Conservation (phyloP, 345 rosid genomes). For the Eucalyptus brandiana region DNA sequence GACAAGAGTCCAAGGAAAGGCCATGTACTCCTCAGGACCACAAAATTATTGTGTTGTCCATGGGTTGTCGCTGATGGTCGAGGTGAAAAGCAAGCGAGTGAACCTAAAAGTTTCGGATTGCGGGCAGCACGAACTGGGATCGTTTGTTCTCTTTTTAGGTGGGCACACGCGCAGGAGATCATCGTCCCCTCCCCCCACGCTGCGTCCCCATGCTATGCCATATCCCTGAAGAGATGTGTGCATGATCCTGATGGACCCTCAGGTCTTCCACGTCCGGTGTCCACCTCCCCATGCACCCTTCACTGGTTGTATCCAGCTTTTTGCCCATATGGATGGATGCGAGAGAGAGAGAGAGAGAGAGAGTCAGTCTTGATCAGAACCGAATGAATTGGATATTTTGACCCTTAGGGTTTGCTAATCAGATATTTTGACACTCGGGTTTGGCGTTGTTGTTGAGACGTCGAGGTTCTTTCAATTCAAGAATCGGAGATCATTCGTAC, state of each 20-base stretch:
- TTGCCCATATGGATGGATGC: background rate
- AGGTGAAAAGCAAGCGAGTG: background rate
- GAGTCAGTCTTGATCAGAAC: background rate
- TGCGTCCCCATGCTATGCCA: background rate
- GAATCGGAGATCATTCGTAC: background rate
- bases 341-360: background rate
- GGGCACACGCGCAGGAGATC: background rate
- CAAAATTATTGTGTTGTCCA: background rate
- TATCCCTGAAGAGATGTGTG: background rate
- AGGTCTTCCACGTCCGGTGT: background rate
- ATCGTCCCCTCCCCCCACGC: background rate
- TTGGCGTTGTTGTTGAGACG: background rate
- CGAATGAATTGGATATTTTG: background rate
- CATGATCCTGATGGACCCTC: background rate
- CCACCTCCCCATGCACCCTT: background rate
- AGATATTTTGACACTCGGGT: background rate
- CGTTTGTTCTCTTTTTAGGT: background rate
- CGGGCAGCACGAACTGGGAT: background rate
- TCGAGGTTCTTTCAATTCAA: background rate
- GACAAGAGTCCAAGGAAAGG: background rate
- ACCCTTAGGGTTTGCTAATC: background rate
- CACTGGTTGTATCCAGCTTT: background rate
- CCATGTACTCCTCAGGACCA: background rate
- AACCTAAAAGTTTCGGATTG: background rate
- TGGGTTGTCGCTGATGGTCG: background rate